Evolutionary conservation across 2,329 filamentous ascomycete species (phyloP).

Genomic region (Stagonosporopsis tanaceti): DNA sequence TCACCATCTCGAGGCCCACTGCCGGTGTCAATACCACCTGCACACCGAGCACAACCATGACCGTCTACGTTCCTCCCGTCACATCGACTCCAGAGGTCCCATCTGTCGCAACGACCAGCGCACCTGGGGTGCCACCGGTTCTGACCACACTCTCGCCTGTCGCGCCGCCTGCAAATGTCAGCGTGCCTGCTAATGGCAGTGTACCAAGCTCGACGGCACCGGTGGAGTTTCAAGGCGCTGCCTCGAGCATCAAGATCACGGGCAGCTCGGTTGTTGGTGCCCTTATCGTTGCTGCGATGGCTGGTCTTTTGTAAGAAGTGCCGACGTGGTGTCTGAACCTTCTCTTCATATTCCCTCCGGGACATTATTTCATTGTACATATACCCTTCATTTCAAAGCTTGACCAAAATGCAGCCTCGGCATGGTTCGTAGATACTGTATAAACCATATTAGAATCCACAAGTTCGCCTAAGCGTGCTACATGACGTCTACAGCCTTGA

Average conservation of each 20-base stretch:
- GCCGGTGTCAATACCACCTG: constrained; percentile 24
- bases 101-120: constrained; percentile 13
- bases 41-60: constrained; percentile 36
- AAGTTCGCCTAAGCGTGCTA: neutral
- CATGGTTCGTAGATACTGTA: constrained; percentile 21
- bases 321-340: neutral
- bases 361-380: constrained; percentile 22
- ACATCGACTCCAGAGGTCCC: constrained; percentile 17
- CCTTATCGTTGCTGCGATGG: constrained; percentile 27
- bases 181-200: constrained; percentile 33
- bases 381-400: constrained; percentile 23
- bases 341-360: constrained; percentile 14
- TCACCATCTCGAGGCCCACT: constrained; percentile 22
- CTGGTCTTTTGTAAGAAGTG: constrained; percentile 32
- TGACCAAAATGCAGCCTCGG: constrained; percentile 11
- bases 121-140: constrained; percentile 20
- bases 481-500: constrained; percentile 6
- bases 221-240: constrained; percentile 37
- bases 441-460: constrained; percentile 10
- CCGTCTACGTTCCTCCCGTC: constrained; percentile 34
- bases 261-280: constrained; percentile 31
- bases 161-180: constrained; percentile 37
- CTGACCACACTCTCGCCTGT: constrained; percentile 24
- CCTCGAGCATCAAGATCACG: constrained; percentile 25
- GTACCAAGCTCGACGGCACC: constrained; percentile 24